Base-by-base conservation (phyloP, 73 alveolate species). In the Paramecium sonneborni region DNA sequence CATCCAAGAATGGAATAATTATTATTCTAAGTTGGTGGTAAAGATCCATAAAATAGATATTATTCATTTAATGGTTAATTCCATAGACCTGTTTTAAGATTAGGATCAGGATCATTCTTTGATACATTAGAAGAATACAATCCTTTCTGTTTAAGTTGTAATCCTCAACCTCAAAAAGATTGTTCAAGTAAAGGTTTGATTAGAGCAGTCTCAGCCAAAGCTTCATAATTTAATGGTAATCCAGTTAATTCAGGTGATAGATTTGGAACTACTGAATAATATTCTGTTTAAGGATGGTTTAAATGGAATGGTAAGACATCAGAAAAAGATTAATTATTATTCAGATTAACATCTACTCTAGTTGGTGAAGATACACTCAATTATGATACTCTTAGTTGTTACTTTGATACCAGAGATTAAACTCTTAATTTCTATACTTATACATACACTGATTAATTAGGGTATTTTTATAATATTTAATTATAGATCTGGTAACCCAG, bases 21-120 rank as follows among this genome's bases (percentile, higher is more conserved):
- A 18, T 79, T 39, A 32, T 79, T 79, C 90, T 79, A 79, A 43
- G 74, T 79, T 79, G 90, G 90, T 30, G 90, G 90, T n/a, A 43
- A 79, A 28, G 90, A 79, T 44, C 76, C 69, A 24, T 30, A 79
- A 46, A 18, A 79, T 43, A 44, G 46, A 38, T 79, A 79, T 12
- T 24, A 14, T 79, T 39, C 90, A 41, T 79, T 79, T 37, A 79
- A 79, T 79, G 90, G 90, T 30, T 79, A 79, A 44, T 79, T 79
- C 74, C 41, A 26, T 46, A 79, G 74, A 39, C 90, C 90, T 20
- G 90, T 79, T 7, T 79, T 79, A 44, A 79, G 90, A 79, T 43
- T 79, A 24, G 90, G 90, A 43, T 39, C 44, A 18, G 90, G 90
- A 79, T 39, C 90, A 30, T 79, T 39, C 90, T 79, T 79, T 43